These are phyloP conservation scores for Mycena leptocephala DNA, from an alignment of 768 basidiomycete genomes.

Conservation along the genomic window DNA sequence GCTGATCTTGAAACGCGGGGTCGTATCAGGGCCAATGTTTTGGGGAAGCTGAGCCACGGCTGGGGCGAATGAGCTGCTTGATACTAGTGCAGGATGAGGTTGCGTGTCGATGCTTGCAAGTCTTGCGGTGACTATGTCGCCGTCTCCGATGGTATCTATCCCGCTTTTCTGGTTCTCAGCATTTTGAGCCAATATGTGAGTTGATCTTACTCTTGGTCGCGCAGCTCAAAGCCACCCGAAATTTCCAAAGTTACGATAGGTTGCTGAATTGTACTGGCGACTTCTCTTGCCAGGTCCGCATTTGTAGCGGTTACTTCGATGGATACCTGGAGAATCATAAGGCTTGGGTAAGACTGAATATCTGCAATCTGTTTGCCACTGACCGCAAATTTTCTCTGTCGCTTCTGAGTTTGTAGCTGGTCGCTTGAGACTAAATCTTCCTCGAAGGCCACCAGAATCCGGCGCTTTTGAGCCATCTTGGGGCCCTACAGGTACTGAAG, in stretches of 20 bases:
- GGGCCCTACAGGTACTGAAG: neutral
- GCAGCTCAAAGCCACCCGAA: constrained; percentile 43
- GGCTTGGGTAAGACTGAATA: neutral
- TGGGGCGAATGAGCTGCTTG: neutral
- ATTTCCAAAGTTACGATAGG: constrained; percentile 36
- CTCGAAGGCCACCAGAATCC: neutral
- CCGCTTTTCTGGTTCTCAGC: neutral
- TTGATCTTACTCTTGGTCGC: constrained; percentile 39
- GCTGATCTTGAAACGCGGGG: constrained; percentile 32
- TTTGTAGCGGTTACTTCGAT: constrained; percentile 31
- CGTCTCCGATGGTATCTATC: constrained; percentile 24
- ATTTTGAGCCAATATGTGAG: neutral
- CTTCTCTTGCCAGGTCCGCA: constrained; percentile 36
- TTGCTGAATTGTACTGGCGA: constrained; percentile 38
- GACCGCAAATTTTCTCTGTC: neutral
- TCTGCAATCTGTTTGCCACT: neutral
- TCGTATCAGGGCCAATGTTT: neutral
- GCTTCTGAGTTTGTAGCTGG: neutral
- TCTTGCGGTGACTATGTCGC: constrained; percentile 38
- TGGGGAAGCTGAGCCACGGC: neutral
- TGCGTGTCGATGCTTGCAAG: neutral
- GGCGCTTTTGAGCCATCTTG: neutral
- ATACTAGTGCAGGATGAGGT: neutral
- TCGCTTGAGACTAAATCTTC: neutral
- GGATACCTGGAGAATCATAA: constrained; percentile 6